A percentile compares a stretch with the other conserved stretches of the same genome.
Conservation (phyloP, 768 basidiomycete genomes). For the Pleurotus tuoliensis region DNA sequence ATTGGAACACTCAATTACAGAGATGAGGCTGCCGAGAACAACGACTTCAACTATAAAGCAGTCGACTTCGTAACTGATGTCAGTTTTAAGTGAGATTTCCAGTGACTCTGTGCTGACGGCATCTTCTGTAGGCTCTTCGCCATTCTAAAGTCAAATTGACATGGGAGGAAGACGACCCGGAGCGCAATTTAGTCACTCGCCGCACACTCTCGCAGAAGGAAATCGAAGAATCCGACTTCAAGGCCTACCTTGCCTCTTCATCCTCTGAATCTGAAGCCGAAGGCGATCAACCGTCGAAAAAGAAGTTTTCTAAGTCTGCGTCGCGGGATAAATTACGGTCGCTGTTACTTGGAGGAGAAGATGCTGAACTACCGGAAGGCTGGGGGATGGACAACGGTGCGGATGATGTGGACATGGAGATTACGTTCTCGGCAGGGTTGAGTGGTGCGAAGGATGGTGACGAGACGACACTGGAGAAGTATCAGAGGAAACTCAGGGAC, state of each 20-base stretch:
- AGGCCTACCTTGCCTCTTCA: slow-evolving; percentile 69
- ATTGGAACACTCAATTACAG: slow-evolving; percentile 31
- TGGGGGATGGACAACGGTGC: slow-evolving; percentile 56
- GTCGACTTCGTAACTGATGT: slow-evolving; percentile 94
- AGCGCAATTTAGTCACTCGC: slow-evolving; percentile 76
- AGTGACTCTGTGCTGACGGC: neutral
- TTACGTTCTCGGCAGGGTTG: slow-evolving; percentile 90
- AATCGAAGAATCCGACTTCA: slow-evolving; percentile 90
- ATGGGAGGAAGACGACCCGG: slow-evolving; percentile 97
- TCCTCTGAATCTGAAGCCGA: slow-evolving; percentile 61
- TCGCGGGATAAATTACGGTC: slow-evolving; percentile 73
- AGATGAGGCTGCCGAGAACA: slow-evolving; percentile 77
- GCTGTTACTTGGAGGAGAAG: slow-evolving; percentile 63
- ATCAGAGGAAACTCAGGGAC: slow-evolving; percentile 87
- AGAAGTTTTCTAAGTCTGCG: slow-evolving; percentile 33
- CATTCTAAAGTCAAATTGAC: slow-evolving; percentile 98
- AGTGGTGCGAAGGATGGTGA: slow-evolving; percentile 42
- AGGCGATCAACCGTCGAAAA: slow-evolving; percentile 18
- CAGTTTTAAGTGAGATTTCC: slow-evolving; percentile 23
- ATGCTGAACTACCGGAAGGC: slow-evolving; percentile 76
- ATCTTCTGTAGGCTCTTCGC: slow-evolving; percentile 69
- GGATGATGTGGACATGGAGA: slow-evolving; percentile 81
- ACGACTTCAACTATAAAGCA: slow-evolving; percentile 57
- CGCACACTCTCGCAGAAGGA: slow-evolving; percentile 77
- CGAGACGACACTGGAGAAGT: slow-evolving; percentile 80